Evolutionary conservation across 2,329 filamentous ascomycete species (phyloP).

Genomic region (Calonectria montana): DNA sequence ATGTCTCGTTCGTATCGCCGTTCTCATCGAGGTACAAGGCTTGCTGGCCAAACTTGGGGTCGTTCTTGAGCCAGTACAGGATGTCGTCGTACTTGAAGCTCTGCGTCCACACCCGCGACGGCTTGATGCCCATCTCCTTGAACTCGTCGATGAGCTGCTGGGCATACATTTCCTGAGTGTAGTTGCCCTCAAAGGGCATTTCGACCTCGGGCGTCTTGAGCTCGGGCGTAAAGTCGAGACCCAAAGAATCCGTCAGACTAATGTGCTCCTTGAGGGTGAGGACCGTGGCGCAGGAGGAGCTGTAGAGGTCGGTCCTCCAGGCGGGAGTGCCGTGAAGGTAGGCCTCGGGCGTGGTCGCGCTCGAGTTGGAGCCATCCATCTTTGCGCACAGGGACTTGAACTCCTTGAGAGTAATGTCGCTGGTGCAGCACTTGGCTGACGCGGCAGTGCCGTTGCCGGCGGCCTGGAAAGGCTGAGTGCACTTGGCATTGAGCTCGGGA

Average conservation of each 20-base stretch:
- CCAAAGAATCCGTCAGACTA: slow-evolving; percentile 65
- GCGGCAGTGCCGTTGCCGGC: slow-evolving; percentile 62
- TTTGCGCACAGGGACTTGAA: slow-evolving; percentile 76
- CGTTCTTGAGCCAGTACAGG: slow-evolving; percentile 73
- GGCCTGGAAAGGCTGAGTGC: slow-evolving; percentile 70
- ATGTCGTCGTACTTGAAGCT: slow-evolving; percentile 74
- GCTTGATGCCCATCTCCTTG: slow-evolving; percentile 62
- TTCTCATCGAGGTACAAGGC: slow-evolving; percentile 74
- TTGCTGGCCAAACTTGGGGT: slow-evolving; percentile 70
- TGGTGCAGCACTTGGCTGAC: slow-evolving; percentile 76
- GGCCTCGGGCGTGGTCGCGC: slow-evolving; percentile 66
- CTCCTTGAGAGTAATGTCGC: slow-evolving; percentile 75
- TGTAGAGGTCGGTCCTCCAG: slow-evolving; percentile 75
- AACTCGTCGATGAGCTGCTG: slow-evolving; percentile 75
- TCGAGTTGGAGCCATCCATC: slow-evolving; percentile 73
- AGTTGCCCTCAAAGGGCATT: slow-evolving; percentile 75
- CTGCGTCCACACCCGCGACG: slow-evolving; percentile 70
- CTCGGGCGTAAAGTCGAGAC: slow-evolving; percentile 73
- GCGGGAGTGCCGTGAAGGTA: slow-evolving; percentile 69
- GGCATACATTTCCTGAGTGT: slow-evolving; percentile 73
- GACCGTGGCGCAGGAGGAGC: slow-evolving; percentile 70
- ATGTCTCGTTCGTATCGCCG: slow-evolving; percentile 64
- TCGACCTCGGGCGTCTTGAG: slow-evolving; percentile 74
- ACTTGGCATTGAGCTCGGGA: slow-evolving; percentile 73
- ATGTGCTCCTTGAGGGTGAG: slow-evolving; percentile 73